Evolutionary conservation across 2,329 filamentous ascomycete genomes (phyloP).

Genomic region (Pezicula radicicola): DNA sequence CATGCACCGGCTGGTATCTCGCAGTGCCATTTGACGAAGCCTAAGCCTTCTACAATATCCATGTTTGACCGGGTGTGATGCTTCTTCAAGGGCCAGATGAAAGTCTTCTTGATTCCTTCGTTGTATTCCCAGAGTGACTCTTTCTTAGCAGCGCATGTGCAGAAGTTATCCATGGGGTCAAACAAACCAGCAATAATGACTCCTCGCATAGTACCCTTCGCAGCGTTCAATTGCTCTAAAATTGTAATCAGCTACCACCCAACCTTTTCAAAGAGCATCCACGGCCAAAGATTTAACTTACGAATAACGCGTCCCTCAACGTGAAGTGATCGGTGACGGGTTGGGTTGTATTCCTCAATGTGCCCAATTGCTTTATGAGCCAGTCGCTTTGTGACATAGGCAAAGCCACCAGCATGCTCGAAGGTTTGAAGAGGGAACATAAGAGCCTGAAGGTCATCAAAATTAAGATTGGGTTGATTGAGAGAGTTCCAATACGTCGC

Average conservation of each 20-base stretch:
- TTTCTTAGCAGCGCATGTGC: not conserved
- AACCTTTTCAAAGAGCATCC: not conserved
- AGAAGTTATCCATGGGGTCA: slow-evolving; percentile 2
- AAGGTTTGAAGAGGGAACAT: slow-evolving; percentile 2
- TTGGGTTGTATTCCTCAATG: slow-evolving; percentile 1
- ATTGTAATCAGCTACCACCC: not conserved
- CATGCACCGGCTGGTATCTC: slow-evolving; percentile 1
- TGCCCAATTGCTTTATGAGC: not conserved
- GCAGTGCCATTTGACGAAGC: slow-evolving; percentile 5
- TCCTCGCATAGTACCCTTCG: slow-evolving; percentile 2
- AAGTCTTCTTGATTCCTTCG: not conserved
- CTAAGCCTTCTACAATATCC: not conserved
- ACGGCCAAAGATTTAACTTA: not conserved
- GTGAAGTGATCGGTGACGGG: not conserved
- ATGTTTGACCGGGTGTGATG: slow-evolving; percentile 4
- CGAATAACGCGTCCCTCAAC: slow-evolving; percentile 1
- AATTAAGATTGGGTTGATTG: not conserved
- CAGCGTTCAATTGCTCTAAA: slow-evolving; percentile 4
- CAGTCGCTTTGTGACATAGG: not conserved
- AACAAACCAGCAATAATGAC: slow-evolving; percentile 3
- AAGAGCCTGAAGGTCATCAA: not conserved
- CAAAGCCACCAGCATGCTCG: slow-evolving; percentile 1
- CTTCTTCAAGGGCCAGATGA: not conserved
- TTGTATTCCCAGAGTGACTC: not conserved
- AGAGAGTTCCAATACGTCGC: not conserved